These are phyloP conservation scores for Litchi chinensis DNA, from an alignment of 345 rosid species.

Conservation along the genomic window DNA sequence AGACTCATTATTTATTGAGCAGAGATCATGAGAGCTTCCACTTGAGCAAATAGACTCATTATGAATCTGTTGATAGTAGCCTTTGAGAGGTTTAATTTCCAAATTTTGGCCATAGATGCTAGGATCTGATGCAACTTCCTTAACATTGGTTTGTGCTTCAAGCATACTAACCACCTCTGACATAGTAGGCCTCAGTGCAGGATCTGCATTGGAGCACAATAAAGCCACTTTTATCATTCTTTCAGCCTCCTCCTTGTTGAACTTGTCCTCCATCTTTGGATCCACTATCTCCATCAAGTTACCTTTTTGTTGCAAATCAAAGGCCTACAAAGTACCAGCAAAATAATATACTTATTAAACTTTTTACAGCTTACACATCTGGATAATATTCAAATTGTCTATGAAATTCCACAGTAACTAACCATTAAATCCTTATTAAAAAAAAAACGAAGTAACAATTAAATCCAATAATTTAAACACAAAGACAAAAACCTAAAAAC, in stretches of 20 bases:
- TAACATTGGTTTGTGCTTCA: no score
- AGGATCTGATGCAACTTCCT: no score
- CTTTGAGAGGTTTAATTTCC: conserved; percentile 22
- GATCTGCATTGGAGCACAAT: no score
- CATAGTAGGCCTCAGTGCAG: no score
- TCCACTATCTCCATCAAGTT: conserved; percentile 27
- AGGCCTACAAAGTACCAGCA: conserved; percentile 27
- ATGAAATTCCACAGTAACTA: no score
- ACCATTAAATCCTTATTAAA: no score
- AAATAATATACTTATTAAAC: background rate
- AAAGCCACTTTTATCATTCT: no score
- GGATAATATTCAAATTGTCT: no score
- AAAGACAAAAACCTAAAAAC: background rate
- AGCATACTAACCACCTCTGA: no score
- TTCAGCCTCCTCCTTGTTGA: background rate
- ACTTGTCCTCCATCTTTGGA: conserved; percentile 16
- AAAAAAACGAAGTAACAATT: background rate
- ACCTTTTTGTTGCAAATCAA: conserved; percentile 30
- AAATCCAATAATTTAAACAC: no score
- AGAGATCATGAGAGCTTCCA: background rate
- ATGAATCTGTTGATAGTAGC: no score
- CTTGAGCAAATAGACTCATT: no score
- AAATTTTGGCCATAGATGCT: conserved; percentile 21
- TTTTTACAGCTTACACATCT: background rate
- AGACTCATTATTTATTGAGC: background rate